These are phyloP conservation scores for Coleophoma eucalyptorum DNA, from an alignment of 2,329 filamentous ascomycete genomes.

Conservation along the genomic window DNA sequence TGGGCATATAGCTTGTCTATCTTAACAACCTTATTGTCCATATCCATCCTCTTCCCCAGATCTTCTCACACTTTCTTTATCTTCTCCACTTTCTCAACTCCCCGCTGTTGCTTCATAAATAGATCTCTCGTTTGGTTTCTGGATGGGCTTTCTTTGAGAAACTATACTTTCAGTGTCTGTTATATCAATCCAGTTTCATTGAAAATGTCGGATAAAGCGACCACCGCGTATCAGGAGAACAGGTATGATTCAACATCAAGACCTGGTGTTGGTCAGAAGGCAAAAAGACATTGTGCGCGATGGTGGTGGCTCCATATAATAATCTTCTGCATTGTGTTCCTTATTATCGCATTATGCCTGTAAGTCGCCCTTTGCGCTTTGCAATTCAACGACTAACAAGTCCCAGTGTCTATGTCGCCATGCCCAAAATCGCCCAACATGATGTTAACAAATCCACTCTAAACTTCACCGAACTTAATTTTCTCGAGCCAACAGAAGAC, in stretches of 20 bases:
- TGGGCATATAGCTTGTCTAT: too few relatives aligned
- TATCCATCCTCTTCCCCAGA: too few relatives aligned
- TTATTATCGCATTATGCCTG: constrained; percentile 53
- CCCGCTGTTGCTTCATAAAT: too few relatives aligned
- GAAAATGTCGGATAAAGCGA: too few relatives aligned
- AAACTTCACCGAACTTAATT: constrained; percentile 43
- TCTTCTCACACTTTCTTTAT: too few relatives aligned
- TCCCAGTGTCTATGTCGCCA: constrained; percentile 50
- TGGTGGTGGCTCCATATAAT: constrained; percentile 54
- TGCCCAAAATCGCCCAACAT: constrained; percentile 52
- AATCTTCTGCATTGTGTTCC: constrained; percentile 41
- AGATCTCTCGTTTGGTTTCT: too few relatives aligned
- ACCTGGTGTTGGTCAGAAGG: constrained; percentile 7
- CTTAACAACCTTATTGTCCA: too few relatives aligned
- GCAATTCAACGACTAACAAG: not conserved
- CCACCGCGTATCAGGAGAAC: too few relatives aligned
- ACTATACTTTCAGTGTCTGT: too few relatives aligned
- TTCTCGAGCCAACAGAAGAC: constrained; percentile 44
- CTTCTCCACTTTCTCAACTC: too few relatives aligned
- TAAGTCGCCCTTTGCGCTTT: constrained; percentile 30
- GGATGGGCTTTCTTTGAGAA: too few relatives aligned
- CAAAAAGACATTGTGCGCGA: constrained; percentile 27
- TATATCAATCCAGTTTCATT: too few relatives aligned
- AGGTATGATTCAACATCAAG: not conserved
- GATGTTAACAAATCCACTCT: constrained; percentile 49